A percentile compares a stretch with the other conserved stretches of the same genome.
Evolutionary conservation across 129 eudicot species (phyloP).

Genomic region (Helianthus annuus): HanXRQr2.0-SUNRISE NC_035445.2:166635129-166635628

Average conservation of each 20-base stretch:
- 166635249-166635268: background rate
- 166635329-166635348: constrained; percentile 31
- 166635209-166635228: constrained; percentile 3
- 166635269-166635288: constrained; percentile 8
- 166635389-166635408: constrained; percentile 12
- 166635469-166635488: background rate
- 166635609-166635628: background rate
- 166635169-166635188: background rate
- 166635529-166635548: background rate
- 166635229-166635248: background rate
- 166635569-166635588: background rate
- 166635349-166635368: constrained; percentile 14
- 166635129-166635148: constrained; percentile 9
- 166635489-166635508: background rate
- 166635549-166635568: background rate
- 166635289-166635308: background rate
- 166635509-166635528: background rate
- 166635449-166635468: background rate
- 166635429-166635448: constrained; percentile 12
- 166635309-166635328: constrained; percentile 8
- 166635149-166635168: constrained; percentile 10
- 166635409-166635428: background rate
- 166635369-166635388: constrained; percentile 1
- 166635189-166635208: constrained; percentile 3
- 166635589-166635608: background rate